Evolutionary conservation across 2,329 filamentous ascomycete genomes (phyloP).

Genomic region (Beauveria australis): DNA sequence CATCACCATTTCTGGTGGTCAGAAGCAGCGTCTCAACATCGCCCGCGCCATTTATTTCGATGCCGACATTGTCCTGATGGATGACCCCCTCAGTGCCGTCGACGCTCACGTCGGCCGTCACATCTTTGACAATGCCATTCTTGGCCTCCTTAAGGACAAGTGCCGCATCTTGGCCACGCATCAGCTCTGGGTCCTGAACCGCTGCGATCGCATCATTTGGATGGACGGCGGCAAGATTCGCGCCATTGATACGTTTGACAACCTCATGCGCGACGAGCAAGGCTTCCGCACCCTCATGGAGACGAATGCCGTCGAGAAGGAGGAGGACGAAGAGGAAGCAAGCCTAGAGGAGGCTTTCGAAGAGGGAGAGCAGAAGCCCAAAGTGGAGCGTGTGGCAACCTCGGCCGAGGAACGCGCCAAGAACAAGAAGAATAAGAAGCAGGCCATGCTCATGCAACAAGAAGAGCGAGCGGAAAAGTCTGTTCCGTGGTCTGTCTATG

Average conservation of each 20-base stretch:
- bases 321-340: constrained; percentile 43
- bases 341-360: constrained; percentile 38
- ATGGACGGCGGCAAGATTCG: constrained; percentile 81
- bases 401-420: constrained; percentile 21
- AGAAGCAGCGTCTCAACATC: constrained; percentile 93
- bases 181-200: constrained; percentile 83
- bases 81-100: constrained; percentile 61
- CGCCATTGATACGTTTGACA: constrained; percentile 81
- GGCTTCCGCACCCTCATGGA: constrained; percentile 80
- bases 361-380: constrained; percentile 31
- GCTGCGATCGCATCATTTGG: constrained; percentile 88
- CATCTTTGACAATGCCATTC: constrained; percentile 90
- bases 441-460: constrained; percentile 60
- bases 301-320: constrained; percentile 65
- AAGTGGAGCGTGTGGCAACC: constrained; percentile 11
- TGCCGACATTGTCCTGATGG: constrained; percentile 59
- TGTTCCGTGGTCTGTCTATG: constrained; percentile 74
- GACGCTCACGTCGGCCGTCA: constrained; percentile 63
- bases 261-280: constrained; percentile 71
- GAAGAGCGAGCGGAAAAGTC: constrained; percentile 64
- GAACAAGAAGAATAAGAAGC: constrained; percentile 51
- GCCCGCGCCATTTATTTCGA: constrained; percentile 70
- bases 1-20: constrained; percentile 90
- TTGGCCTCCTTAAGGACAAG: constrained; percentile 80
- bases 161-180: constrained; percentile 89